Percentiles rank a stretch among this genome's conserved stretches.
Conservation (phyloP, 2,329 filamentous ascomycete species). For the Claviceps fusiformis region DNA sequence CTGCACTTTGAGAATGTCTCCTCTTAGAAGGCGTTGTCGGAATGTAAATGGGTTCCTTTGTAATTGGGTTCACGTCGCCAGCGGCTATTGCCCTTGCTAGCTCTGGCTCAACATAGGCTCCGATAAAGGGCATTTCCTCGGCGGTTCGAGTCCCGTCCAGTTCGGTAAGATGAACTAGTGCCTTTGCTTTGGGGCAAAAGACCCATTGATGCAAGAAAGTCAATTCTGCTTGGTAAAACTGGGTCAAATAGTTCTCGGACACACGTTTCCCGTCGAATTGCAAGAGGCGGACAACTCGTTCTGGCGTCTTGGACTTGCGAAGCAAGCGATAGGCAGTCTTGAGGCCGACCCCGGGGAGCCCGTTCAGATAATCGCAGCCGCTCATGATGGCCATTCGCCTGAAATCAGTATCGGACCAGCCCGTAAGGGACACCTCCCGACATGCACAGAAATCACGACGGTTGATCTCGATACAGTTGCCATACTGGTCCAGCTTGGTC, state of each 20-base stretch:
- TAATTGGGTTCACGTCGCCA: slow-evolving; percentile 81
- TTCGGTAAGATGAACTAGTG: slow-evolving; percentile 63
- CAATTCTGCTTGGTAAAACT: slow-evolving; percentile 75
- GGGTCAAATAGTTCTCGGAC: slow-evolving; percentile 65
- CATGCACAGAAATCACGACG: slow-evolving; percentile 79
- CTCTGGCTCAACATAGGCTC: slow-evolving; percentile 53
- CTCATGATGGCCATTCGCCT: slow-evolving; percentile 92
- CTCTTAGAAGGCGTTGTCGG: slow-evolving; percentile 28
- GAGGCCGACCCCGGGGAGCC: slow-evolving; percentile 72
- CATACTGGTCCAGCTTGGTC: slow-evolving; percentile 89
- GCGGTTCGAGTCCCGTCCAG: slow-evolving; percentile 49
- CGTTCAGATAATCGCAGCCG: slow-evolving; percentile 88
- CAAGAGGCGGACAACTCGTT: slow-evolving; percentile 66
- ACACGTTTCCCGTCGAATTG: slow-evolving; percentile 85
- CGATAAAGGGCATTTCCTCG: slow-evolving; percentile 70
- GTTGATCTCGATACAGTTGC: slow-evolving; percentile 84
- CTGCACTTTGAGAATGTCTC: slow-evolving; percentile 23
- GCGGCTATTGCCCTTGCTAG: slow-evolving; percentile 61
- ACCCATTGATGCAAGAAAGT: slow-evolving; percentile 94
- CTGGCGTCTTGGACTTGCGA: slow-evolving; percentile 77
- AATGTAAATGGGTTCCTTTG: slow-evolving; percentile 52
- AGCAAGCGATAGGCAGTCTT: slow-evolving; percentile 90
- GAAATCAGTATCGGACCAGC: slow-evolving; percentile 87
- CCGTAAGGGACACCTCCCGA: slow-evolving; percentile 74
- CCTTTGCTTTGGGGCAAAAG: slow-evolving; percentile 61